Evolutionary conservation across 805 yeast species (phyloP), one percentile per base, ranked within the genome.

Genomic region (Nakazawaea peltata): DNA sequence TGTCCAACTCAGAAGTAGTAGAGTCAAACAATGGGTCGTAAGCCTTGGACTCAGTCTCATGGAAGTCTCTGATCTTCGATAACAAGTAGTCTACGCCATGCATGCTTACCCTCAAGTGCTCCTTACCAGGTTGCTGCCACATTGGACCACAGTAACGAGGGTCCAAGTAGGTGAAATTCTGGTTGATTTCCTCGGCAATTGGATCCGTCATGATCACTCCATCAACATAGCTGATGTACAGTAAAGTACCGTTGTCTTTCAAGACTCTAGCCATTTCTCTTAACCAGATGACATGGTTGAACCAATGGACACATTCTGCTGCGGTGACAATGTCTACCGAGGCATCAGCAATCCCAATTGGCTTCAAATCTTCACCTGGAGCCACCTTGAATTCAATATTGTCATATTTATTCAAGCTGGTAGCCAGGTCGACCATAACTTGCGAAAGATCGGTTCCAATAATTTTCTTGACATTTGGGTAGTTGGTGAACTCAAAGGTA

Each of bases 231-330:
- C 82, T 74, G 87, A 88, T 84, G 41, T 72, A 69, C 0, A 87
- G 83, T 31, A 86, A 49, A 0, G 87, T 78, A 2, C 92, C 94
- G 18, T 37, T 33, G 5, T 37, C 35, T 19, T 41, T 41, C 40
- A 85, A 60, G 11, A 74, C 58, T 4, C 72, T 47, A 15, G 60
- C 55, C 2, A 71, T 63, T 40, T 71, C 74, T 4, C 53, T 46
- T 50, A 74, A 76, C 50, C 77, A 79, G 19, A 45, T 44, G 0
- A 61, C 58, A 40, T 72, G 78, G 37, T 79, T 67, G 44, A 83
- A 70, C 94, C 94, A 85, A 54, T 85, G 95, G 16, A 69, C 71
- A 35, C 86, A 80, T 50, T 85, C 87, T 1, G 87, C 92, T 8
- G 77, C 81, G 2, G 87, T 75, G 13, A 86, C 56, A 41, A 83